A percentile compares a stretch with the other conserved stretches of the same genome.
phyloP scores from a whole-genome alignment of 306 rosid genomes.

The Oemleria cerasiformis region DNA sequence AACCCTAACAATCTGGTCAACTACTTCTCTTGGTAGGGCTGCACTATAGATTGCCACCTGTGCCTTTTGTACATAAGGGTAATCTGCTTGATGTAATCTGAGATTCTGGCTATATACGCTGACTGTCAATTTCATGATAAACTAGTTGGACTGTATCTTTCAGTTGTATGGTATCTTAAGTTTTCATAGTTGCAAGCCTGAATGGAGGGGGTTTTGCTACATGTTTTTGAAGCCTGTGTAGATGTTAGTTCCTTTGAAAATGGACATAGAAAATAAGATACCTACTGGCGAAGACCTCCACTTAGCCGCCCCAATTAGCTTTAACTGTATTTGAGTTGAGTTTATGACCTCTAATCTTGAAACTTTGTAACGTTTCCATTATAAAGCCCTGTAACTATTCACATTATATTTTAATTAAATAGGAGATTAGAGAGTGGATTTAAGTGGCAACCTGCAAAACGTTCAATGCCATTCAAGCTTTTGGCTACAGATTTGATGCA shows the following conservation, averaged over 20 bases:
- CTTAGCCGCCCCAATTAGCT: neutral
- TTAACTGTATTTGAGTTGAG: neutral
- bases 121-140: neutral
- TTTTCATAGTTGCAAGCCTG: neutral
- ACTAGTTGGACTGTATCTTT: neutral
- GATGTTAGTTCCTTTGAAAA: neutral
- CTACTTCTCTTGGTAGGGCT: neutral
- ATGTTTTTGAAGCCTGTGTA: neutral
- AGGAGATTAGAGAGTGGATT: neutral
- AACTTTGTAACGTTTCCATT: neutral
- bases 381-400: neutral
- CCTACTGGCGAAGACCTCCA: too few relatives aligned
- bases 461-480: neutral
- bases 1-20: neutral
- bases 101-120: neutral
- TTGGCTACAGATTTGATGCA: neutral
- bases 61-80: neutral
- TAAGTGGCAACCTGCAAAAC: slow-evolving; percentile 2
- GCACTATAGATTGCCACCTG: neutral
- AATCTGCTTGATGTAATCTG: neutral
- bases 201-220: neutral
- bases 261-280: neutral
- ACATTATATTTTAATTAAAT: neutral
- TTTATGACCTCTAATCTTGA: neutral
- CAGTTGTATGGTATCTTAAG: neutral